Percentiles rank a stretch among this genome's conserved stretches.
Evolutionary conservation across 1,284 basidiomycete species (phyloP).

Genomic region (Irpex sp.): DNA sequence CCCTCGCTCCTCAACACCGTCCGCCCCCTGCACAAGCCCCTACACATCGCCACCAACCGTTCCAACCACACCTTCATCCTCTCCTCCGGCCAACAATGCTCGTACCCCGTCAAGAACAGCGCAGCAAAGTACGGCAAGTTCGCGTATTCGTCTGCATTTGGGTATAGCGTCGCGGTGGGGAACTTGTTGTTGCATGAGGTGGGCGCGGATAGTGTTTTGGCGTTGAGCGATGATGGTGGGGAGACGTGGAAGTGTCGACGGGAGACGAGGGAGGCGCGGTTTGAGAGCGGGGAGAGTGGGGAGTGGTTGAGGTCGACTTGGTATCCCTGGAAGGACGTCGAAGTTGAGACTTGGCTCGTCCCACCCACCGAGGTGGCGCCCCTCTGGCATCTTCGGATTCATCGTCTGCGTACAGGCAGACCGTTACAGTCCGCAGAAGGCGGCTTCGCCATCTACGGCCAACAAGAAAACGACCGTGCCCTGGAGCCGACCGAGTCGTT

Average conservation of each 20-base stretch:
- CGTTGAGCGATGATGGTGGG: slow-evolving; percentile 31
- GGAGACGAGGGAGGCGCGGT: slow-evolving; percentile 56
- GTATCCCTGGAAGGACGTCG: slow-evolving; percentile 71
- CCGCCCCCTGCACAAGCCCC: slow-evolving; percentile 54
- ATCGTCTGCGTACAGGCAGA: slow-evolving; percentile 54
- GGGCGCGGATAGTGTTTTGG: slow-evolving; percentile 66
- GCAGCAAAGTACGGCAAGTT: slow-evolving; percentile 79
- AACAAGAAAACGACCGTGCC: slow-evolving; percentile 58
- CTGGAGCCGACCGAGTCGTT: slow-evolving; percentile 35
- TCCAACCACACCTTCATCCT: slow-evolving; percentile 71
- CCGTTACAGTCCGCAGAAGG: slow-evolving; percentile 60
- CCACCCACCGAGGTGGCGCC: slow-evolving; percentile 56
- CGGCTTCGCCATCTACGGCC: slow-evolving; percentile 71
- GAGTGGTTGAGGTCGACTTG: slow-evolving; percentile 65
- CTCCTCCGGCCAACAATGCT: slow-evolving; percentile 75
- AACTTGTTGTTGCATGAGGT: slow-evolving; percentile 61
- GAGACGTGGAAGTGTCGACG: slow-evolving; percentile 71
- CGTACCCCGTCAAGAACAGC: slow-evolving; percentile 75
- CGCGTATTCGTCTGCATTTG: slow-evolving; percentile 71
- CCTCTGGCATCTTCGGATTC: slow-evolving; percentile 68
- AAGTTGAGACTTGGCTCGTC: slow-evolving; percentile 73
- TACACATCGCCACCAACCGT: slow-evolving; percentile 64
- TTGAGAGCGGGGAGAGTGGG: slow-evolving; percentile 56
- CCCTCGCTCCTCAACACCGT: slow-evolving; percentile 37
- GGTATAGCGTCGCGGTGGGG: slow-evolving; percentile 72